Evolutionary conservation across 106 monocot species (phyloP), one percentile per base, ranked within the genome.

Genomic region (Posidonia australis): DNA sequence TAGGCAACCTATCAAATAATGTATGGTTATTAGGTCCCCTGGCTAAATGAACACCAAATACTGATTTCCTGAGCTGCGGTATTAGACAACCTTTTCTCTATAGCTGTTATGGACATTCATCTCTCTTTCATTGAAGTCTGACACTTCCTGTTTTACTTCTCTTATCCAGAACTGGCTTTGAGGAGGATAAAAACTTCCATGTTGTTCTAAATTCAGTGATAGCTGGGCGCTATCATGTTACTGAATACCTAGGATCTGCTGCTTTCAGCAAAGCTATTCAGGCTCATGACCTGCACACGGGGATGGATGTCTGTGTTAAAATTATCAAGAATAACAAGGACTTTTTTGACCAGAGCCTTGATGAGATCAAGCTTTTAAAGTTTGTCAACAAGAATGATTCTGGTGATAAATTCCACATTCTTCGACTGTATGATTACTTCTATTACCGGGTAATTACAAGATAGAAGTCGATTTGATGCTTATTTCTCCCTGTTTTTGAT

Each of bases 301-400:
- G 98, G 28, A 88, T 88, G 79, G 98, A 99, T 83, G 98, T 99
- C 5, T 99, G 98, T 45, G 76, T 99, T 64, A 99, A 99, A 76
- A 99, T 99, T 56, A 99, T 99, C 67, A 98, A 99, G 76, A 99
- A 99, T 67, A 99, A 99, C 74, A 99, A 99, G 73, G 98, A 99
- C 76, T 99, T 99, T 69, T 99, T 99, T 54, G 98, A 99, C 56
- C 98, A 99, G 81, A 99, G 98, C 69, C 85, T 99, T 68, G 98
- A 99, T 78, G 98, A 99, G 76, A 99, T 99, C 68, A 99, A 99
- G 77, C 98, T 99, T 63, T 70, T 99, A 54, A 99, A 99, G 76
- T 99, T 62, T 88, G 81, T 92, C 42, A 99, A 99, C 78, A 91
- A 88, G 75, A 78, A 99, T 79, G 98, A 99, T 73, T 91, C 98